Percentiles rank a stretch among this genome's conserved stretches.
These are phyloP conservation scores for Paecilomyces fulvus DNA, from an alignment of 2,329 filamentous ascomycete genomes.

Conservation along the genomic window DNA sequence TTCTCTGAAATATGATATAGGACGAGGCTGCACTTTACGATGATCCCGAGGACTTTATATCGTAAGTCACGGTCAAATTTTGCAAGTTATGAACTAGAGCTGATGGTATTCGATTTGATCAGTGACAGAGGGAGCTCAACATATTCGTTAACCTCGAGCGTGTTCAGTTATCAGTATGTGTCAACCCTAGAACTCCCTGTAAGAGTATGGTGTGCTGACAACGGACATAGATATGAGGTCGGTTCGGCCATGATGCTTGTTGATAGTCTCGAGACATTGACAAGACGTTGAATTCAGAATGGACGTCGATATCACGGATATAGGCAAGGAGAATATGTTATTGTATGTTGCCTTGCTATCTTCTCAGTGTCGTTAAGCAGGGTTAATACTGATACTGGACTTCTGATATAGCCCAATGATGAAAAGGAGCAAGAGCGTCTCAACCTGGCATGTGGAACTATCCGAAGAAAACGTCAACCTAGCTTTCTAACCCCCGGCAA, in stretches of 20 bases:
- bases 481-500: not conserved
- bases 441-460: slow-evolving; percentile 7
- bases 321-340: slow-evolving; percentile 12
- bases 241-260: not conserved
- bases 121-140: not conserved
- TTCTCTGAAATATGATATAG: not conserved
- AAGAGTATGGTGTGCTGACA: not conserved
- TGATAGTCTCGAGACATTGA: not conserved
- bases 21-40: not conserved
- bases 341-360: slow-evolving; percentile 3
- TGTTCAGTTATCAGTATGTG: not conserved
- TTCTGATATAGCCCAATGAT: slow-evolving; percentile 12
- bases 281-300: slow-evolving; percentile 10
- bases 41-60: not conserved
- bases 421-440: slow-evolving; percentile 15
- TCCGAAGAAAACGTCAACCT: not conserved
- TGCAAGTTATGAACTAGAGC: not conserved
- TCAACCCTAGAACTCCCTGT: not conserved
- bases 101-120: not conserved
- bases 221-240: not conserved
- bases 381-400: not conserved
- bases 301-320: slow-evolving; percentile 21
- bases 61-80: not conserved
- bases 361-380: not conserved
- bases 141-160: not conserved